Evolutionary conservation across 2,329 filamentous ascomycete genomes (phyloP).

Genomic region (Venturiaceae sp.): DNA sequence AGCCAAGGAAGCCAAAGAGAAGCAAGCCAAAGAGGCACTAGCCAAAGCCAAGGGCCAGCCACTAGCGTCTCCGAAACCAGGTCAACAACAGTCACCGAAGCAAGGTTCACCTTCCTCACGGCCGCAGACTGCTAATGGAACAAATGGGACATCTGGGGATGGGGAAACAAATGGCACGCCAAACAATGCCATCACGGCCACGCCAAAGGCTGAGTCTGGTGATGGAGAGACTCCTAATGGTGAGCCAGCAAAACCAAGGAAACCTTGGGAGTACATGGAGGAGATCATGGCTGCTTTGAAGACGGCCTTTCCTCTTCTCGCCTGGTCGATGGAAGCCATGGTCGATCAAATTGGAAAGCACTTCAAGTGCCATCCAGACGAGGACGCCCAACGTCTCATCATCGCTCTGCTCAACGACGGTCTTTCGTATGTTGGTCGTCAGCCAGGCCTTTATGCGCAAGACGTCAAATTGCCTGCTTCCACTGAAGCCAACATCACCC

Average conservation of each 20-base stretch:
- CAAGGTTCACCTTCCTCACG: slow-evolving; percentile 17
- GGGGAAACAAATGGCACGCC: slow-evolving; percentile 14
- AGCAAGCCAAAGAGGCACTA: slow-evolving; percentile 32
- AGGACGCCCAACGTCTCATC: slow-evolving; percentile 94
- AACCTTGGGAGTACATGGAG: slow-evolving; percentile 93
- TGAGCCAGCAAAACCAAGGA: slow-evolving; percentile 41
- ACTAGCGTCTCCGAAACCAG: slow-evolving; percentile 33
- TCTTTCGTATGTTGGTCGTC: slow-evolving; percentile 80
- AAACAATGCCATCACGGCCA: slow-evolving; percentile 19
- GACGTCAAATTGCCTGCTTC: slow-evolving; percentile 83
- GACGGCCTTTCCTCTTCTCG: slow-evolving; percentile 90
- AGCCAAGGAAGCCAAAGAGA: slow-evolving; percentile 45
- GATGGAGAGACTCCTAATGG: slow-evolving; percentile 21
- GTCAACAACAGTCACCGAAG: slow-evolving; percentile 21
- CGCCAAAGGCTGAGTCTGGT: slow-evolving; percentile 27
- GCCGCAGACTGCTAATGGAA: slow-evolving; percentile 21
- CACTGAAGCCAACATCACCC: slow-evolving; percentile 92
- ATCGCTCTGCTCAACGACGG: slow-evolving; percentile 97
- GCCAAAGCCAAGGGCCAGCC: slow-evolving; percentile 53
- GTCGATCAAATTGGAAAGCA: slow-evolving; percentile 98
- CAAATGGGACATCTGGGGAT: slow-evolving; percentile 42
- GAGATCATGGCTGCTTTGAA: slow-evolving; percentile 93
- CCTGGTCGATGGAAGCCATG: slow-evolving; percentile 98
- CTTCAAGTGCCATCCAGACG: slow-evolving; percentile 97
- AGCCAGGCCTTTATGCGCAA: slow-evolving; percentile 76